phyloP scores from a whole-genome alignment of 164 flowering plant genomes.

The Chimonanthus salicifolius region DNA sequence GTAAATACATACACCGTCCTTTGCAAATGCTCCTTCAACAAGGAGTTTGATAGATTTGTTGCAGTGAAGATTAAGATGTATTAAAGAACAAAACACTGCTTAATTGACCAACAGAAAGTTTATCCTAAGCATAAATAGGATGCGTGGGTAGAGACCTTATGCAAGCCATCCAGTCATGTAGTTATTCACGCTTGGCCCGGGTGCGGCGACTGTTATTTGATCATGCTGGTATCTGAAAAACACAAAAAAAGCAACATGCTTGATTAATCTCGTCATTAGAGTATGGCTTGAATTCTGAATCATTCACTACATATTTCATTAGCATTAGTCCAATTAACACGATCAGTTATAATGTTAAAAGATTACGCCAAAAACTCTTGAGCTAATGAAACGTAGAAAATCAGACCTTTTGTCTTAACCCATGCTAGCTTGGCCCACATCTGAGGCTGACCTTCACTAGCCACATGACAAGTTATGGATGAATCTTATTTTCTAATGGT shows the following conservation, averaged over 20 bases:
- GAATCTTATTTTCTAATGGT: too few species aligned
- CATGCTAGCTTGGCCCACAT: too few species aligned
- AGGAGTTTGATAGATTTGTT: not conserved
- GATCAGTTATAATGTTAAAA: too few species aligned
- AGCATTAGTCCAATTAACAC: too few species aligned
- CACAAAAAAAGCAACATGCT: not conserved
- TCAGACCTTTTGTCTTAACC: too few species aligned
- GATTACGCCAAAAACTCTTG: too few species aligned
- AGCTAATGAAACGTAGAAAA: too few species aligned
- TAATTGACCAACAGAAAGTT: not conserved
- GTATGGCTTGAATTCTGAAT: too few species aligned
- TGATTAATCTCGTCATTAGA: too few species aligned
- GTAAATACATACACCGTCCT: not conserved
- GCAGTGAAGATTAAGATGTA: not conserved
- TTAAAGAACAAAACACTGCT: not conserved
- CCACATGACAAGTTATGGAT: too few species aligned
- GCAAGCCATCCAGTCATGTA: constrained; percentile 80
- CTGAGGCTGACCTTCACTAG: too few species aligned
- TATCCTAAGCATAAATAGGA: not conserved
- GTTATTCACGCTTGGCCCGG: constrained; percentile 70
- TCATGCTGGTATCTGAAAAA: constrained; percentile 38
- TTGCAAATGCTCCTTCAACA: not conserved
- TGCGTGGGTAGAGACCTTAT: constrained; percentile 18
- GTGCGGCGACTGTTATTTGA: constrained; percentile 44
- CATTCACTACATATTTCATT: too few species aligned